Evolutionary conservation across 495 filamentous ascomycete genomes (phyloP).

Genomic region (Penicillium argentinense): DNA sequence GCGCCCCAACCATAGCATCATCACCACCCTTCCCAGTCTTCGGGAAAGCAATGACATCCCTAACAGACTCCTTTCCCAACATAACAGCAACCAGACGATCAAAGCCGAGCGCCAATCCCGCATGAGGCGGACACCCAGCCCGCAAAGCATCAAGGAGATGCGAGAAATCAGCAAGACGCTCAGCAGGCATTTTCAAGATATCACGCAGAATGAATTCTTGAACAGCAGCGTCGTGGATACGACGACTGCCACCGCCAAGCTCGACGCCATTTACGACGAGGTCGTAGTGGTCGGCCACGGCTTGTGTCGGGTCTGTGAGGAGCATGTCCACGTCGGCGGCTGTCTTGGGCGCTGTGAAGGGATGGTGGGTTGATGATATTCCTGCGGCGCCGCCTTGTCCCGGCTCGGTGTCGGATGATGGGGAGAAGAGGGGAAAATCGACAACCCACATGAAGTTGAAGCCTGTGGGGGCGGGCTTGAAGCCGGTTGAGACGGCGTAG

Average conservation of each 20-base stretch:
- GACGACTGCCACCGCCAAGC: constrained; percentile 86
- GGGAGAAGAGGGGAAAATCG: constrained; percentile 90
- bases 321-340: constrained; percentile 73
- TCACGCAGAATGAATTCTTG: constrained; percentile 84
- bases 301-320: constrained; percentile 66
- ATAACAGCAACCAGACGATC: constrained; percentile 86
- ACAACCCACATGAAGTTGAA: constrained; percentile 81
- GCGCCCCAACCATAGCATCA: constrained; percentile 77
- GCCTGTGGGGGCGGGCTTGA: constrained; percentile 52
- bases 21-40: constrained; percentile 81
- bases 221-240: constrained; percentile 83
- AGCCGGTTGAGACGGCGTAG: constrained; percentile 56
- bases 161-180: constrained; percentile 71
- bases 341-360: constrained; percentile 86
- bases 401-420: constrained; percentile 63
- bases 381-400: constrained; percentile 81
- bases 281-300: constrained; percentile 84
- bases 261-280: constrained; percentile 95
- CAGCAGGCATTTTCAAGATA: constrained; percentile 64
- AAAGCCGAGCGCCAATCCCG: constrained; percentile 89
- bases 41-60: constrained; percentile 95
- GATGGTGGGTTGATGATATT: constrained; percentile 88
- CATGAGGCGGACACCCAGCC: constrained; percentile 95
- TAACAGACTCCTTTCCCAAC: constrained; percentile 68
- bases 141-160: constrained; percentile 81